Base-by-base conservation (phyloP, 805 yeast genomes). In the Wickerhamomyces strasburgensis region DNA sequence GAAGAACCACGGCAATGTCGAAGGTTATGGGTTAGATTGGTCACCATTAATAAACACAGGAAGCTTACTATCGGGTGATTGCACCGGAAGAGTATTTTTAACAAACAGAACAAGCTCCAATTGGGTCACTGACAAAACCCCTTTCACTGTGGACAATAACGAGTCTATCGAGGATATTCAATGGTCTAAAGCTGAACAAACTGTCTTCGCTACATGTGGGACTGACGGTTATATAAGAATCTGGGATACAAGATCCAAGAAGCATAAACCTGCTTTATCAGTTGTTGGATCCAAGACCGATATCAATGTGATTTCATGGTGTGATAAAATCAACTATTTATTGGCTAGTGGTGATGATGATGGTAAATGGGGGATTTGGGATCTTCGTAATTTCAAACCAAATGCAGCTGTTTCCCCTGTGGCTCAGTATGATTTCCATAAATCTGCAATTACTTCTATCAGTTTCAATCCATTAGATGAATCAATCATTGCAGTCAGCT, bases 281-380 rank as follows among this genome's bases (percentile, higher is more conserved):
- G 87, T 87, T 26, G 68, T 63, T 39, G 98, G 96, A 0, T 78
- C 95, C 11, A 63, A 68, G 16, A 69, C 85, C 1, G 98, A 93
- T 60, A 85, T 93, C 46, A 93, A 93, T 55, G 98, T 93, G 37
- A 83, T 93, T 58, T 85, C 96, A 35, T 93, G 98, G 98, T 85
- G 90, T 64, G 75, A 74, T 44, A 84, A 84, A 57, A 82, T 89
- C 47, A 81, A 82, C 53, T 88, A 90, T 56, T 67, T 93, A 54
- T 69, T 93, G 38, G 97, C 97, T 0, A 80, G 93, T 33, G 98
- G 98, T 50, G 96, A 93, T 57, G 98, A 93, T 61, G 96, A 89
- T 60, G 98, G 98, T 46, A 65, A 79, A 21, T 93, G 98, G 96
- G 88, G 95, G 30, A 93, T 93, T 31, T 93, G 98, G 98, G 98